These are phyloP conservation scores for Gossypioides kirkii DNA, from an alignment of 345 rosid genomes.

Conservation along the genomic window DNA sequence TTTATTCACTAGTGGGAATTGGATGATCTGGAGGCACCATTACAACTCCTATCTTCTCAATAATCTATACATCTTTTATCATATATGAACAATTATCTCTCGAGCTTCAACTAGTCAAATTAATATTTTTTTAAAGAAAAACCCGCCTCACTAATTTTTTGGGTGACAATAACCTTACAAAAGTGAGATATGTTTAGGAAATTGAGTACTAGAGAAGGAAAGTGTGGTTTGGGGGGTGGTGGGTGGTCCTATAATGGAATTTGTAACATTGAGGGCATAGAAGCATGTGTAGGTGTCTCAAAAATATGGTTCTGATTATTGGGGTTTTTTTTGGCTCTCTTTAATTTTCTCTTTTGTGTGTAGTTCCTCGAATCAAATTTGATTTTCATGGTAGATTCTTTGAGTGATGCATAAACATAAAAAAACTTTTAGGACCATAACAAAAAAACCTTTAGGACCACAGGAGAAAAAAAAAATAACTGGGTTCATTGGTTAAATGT, in stretches of 20 bases:
- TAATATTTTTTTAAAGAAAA: too few species aligned
- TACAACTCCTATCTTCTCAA: too few species aligned
- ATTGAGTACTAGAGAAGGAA: conserved; percentile 33
- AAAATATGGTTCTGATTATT: background rate
- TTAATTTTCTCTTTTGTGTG: background rate
- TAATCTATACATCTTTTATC: too few species aligned
- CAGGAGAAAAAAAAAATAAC: background rate
- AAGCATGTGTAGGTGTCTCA: conserved; percentile 2
- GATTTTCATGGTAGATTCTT: background rate
- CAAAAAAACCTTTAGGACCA: too few species aligned
- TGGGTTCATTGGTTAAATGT: background rate
- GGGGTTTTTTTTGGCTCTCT: background rate
- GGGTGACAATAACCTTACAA: background rate
- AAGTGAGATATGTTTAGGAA: conserved; percentile 2
- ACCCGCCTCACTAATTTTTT: too few species aligned
- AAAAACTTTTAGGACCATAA: background rate
- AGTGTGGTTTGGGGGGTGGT: background rate
- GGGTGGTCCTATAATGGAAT: conserved; percentile 22
- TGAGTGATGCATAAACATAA: conserved; percentile 1
- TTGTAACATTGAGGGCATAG: background rate
- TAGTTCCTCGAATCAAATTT: background rate
- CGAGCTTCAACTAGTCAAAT: too few species aligned
- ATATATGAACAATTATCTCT: too few species aligned
- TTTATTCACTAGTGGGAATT: too few species aligned
- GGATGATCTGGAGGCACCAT: too few species aligned